These are phyloP conservation scores for Camellia lanceoleosa DNA, from an alignment of 148 eudicot species.

Conservation along the genomic window DNA sequence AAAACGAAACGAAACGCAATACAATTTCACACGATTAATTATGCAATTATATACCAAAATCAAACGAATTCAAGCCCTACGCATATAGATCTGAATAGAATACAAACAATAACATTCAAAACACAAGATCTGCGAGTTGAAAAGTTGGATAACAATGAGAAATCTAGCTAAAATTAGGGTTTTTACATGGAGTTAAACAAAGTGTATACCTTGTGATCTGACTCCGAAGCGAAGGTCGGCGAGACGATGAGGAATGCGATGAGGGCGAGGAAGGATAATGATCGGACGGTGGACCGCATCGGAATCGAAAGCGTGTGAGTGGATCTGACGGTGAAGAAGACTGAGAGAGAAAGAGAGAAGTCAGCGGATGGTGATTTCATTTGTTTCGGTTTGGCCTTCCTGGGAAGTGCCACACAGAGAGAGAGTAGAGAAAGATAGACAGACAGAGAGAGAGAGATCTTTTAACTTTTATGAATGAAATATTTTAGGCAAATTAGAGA, in stretches of 20 bases:
- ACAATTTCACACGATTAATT: background rate
- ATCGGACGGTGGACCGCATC: slow-evolving; percentile 47
- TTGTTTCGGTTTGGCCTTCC: background rate
- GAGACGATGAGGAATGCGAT: slow-evolving; percentile 27
- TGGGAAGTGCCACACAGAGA: background rate
- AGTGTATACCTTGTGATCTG: slow-evolving; percentile 58
- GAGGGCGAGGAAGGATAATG: slow-evolving; percentile 30
- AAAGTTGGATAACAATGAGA: background rate
- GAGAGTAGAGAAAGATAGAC: too few species aligned
- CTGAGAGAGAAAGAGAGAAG: background rate
- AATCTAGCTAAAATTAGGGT: slow-evolving; percentile 10
- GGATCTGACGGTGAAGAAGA: slow-evolving; percentile 18
- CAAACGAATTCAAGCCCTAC: background rate
- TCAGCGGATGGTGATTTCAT: background rate
- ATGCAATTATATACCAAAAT: background rate
- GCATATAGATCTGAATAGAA: slow-evolving; percentile 14
- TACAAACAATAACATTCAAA: background rate
- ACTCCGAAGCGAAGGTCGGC: slow-evolving; percentile 51
- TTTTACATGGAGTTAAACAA: background rate
- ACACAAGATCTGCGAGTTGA: background rate
- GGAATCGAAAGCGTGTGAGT: slow-evolving; percentile 24
- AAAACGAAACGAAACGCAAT: background rate
- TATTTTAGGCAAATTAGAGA: too few species aligned
- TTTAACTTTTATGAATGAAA: too few species aligned
- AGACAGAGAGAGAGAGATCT: too few species aligned